Evolutionary conservation across 495 filamentous ascomycete species (phyloP), one percentile per base, ranked within the genome.

Genomic region (Cetradonia linearis): DNA sequence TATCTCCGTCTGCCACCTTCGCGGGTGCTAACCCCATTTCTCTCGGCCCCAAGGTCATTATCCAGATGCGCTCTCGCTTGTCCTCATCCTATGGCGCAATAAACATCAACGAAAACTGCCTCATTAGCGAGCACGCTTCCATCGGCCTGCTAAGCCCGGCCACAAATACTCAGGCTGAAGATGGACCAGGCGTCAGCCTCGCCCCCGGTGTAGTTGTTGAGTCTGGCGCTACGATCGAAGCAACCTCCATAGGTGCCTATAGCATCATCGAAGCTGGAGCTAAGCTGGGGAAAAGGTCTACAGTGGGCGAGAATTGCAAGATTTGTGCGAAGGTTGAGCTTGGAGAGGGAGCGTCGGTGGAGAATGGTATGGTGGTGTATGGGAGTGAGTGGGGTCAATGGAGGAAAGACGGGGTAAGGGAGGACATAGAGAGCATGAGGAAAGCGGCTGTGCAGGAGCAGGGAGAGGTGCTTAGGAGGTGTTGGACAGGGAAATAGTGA

Each of bases 61-160:
- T 91, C 55, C 88, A 91, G 70, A 86, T 87, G 9, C 83, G 86
- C 56, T 74, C 80, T 5, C 79, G 77, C 42, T 73, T 91, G 52
- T 77, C 80, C 56, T 84, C 85, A 0, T 68, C 74, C 6, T 67
- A 73, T 47, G 86, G 81, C 0, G 75, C 81, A 27, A 76, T 91
- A 48, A 80, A 74, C 4, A 77, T 91, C 37, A 86, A 84, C 1
- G 77, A 78, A 23, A 72, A 77, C 50, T 85, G 83, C 66, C 82
- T 89, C 53, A 74, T 91, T 20, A 77, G 80, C 62, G 87, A 91
- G 73, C 78, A 82, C n/a, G 73, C 77, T 20, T 72, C 66, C 23
- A 68, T 87, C 25, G 80, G 77, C 0, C 27, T 59, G 11, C 28
- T 62, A n/a, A 55, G 18, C 16, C 37, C 56, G n/a, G n/a, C 42